These are phyloP conservation scores for Vicia villosa DNA, from an alignment of 306 rosid genomes.

Conservation along the genomic window DNA sequence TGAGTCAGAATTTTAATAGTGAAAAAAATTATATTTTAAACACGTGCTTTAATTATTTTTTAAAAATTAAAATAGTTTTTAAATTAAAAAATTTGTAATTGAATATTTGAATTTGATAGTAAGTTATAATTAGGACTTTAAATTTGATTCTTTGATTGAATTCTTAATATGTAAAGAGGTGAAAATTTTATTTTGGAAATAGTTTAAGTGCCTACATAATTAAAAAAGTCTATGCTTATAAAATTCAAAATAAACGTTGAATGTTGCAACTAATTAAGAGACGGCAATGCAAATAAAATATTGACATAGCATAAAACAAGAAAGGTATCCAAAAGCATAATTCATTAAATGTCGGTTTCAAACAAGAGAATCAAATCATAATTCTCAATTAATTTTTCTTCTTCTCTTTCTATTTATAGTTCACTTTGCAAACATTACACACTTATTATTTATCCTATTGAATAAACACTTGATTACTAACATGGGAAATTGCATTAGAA, in stretches of 20 bases:
- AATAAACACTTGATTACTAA: constrained; percentile 1
- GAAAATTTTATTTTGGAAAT: no score
- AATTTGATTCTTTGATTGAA: no score
- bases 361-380: constrained; percentile 46
- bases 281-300: constrained; percentile 35
- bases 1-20: no score
- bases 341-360: constrained; percentile 25
- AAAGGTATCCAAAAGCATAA: constrained; percentile 35
- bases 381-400: constrained; percentile 7
- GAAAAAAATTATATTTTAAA: no score
- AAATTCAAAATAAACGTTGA: constrained; percentile 14
- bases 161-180: no score
- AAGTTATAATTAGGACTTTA: no score
- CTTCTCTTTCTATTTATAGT: constrained; percentile 4
- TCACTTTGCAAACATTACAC: neutral
- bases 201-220: neutral
- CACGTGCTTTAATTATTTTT: no score
- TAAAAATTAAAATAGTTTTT: no score
- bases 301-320: constrained; percentile 24
- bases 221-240: neutral
- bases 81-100: no score
- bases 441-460: neutral
- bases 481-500: constrained; percentile 76
- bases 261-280: constrained; percentile 26
- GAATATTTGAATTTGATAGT: neutral